Percentiles rank a stretch among this genome's conserved stretches.
phyloP scores from a whole-genome alignment of 805 yeast genomes.

The Metschnikowia gelsemii region DNA sequence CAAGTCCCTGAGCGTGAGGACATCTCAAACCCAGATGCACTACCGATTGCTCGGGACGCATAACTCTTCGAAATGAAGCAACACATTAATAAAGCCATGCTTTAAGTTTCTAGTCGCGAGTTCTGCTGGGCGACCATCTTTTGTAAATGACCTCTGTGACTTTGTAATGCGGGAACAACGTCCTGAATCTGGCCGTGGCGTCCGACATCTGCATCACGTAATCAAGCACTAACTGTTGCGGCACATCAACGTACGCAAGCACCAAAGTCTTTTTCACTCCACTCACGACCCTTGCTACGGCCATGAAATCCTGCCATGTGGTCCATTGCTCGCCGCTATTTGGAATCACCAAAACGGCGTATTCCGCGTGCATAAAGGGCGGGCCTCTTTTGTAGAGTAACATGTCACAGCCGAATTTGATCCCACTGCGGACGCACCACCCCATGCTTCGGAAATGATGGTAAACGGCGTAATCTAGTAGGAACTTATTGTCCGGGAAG shows the following conservation, averaged over 20 bases:
- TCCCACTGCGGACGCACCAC: conserved; percentile 92
- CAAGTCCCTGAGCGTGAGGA: too few species aligned
- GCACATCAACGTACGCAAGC: conserved; percentile 62
- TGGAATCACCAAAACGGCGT: conserved; percentile 57
- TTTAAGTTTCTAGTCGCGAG: conserved; percentile 57
- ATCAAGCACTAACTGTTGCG: conserved; percentile 35
- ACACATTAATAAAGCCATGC: too few species aligned
- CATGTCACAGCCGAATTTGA: conserved; percentile 88
- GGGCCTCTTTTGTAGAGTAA: conserved; percentile 88
- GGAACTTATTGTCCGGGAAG: conserved; percentile 30
- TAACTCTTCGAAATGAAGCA: too few species aligned
- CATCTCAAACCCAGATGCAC: too few species aligned
- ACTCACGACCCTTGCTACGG: conserved; percentile 76
- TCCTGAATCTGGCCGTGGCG: conserved; percentile 18
- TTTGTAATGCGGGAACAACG: conserved; percentile 43
- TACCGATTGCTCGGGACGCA: background rate
- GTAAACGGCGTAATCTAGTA: conserved; percentile 67
- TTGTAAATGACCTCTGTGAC: conserved; percentile 67
- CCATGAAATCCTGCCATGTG: conserved; percentile 59
- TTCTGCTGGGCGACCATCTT: conserved; percentile 85
- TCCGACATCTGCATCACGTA: conserved; percentile 6
- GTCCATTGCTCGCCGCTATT: conserved; percentile 35
- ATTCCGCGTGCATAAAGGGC: conserved; percentile 93
- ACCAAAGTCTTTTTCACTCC: conserved; percentile 82
- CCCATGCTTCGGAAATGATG: conserved; percentile 87